Evolutionary conservation across 768 basidiomycete genomes (phyloP), one percentile per base, ranked within the genome.

Genomic region (Rhizopogon rudus): DNA sequence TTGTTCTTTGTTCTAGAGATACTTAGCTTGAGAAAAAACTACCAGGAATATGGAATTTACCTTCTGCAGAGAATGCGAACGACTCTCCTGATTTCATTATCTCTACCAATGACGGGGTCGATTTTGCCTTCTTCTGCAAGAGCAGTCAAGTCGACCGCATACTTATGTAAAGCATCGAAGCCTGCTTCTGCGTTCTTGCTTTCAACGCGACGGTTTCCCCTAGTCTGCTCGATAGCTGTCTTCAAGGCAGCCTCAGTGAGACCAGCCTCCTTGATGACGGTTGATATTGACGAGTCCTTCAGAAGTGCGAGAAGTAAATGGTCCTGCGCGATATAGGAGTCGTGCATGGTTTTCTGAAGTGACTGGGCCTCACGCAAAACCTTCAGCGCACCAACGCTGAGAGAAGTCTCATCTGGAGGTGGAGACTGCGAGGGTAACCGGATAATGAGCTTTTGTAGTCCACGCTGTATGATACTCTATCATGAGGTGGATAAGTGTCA

Each of bases 51-150:
- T n/a, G 29, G 16, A 56, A n/a, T 28, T 16, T 14, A 84, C 84
- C 87, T 81, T 76, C 88, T 74, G 60, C 90, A 93, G 35, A 94
- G 78, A 61, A 93, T 91, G 43, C 92, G 87, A 52, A 93, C 80
- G 40, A 81, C 84, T 44, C 93, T 82, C 51, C 93, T 81, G 60
- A 97, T 94, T 67, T 95, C 93, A 61, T 93, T 88, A 67, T 96
- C 93, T 51, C 93, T 83, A 8, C 94, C 93, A 55, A 97, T 93
- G 29, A 94, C 91, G 3, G 94, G 94, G 68, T 97, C 94, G n/a
- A 96, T 83, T 69, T 95, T 95, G 13, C 94, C 93, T 66, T 92
- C 90, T 66, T 88, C 86, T 31, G 94, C 94, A 2, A 95, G 77
- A 3, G 88, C 77, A 0, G 94, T 97, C 45, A 96, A 74, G 68